Base-by-base conservation (phyloP, 140 eudicot genomes). In the Ambrosia hybrid region DNA sequence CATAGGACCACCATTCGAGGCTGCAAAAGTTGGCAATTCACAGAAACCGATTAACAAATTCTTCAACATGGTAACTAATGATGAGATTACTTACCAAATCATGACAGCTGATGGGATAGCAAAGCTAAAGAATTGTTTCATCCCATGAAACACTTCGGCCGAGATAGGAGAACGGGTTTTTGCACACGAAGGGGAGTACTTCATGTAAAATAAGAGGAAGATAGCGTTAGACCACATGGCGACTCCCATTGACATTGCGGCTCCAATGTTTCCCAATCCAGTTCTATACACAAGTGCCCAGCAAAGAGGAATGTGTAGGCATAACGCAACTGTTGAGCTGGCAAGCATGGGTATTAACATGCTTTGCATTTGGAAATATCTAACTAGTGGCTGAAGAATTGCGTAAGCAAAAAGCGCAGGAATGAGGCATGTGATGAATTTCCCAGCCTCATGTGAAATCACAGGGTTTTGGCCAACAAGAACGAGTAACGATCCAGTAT, bases 1-100 rank as follows among this genome's bases (percentile, higher is more conserved):
- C 98, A 65, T 78, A 92, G 1, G 96, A 86, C 98, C 96, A 86
- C 91, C 88, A 86, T 78, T 86, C 95, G 33, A 89, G 87, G 65
- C 96, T 89, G 75, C 72, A 87, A 48, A 43, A 5, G 36, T 69
- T 60, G 58, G 7, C 9, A 53, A 43, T 0, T 17, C 4, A 34
- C 45, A 48, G 0, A 52, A 1, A 52, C 1, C 1, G 4, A 45
- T 65, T 41, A 43, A 65, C 0, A 15, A 65, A 30, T 30, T 30
- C 34, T 30, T 9, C 2, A 4, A 10, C 17, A 26, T 3, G 11
- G 16, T 63, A 38, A 14, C 3, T 14, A 37, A 38, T 39, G 33
- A 62, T 15, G 17, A 51, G 30, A 68, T 2, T 3, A 30, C 2
- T 30, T 30, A 30, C 34, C 34, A 30, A 30, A 30, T 30, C 34